These are phyloP conservation scores for Paecilomyces sp. DNA, from an alignment of 2,329 filamentous ascomycete species.

Conservation along the genomic window DNA sequence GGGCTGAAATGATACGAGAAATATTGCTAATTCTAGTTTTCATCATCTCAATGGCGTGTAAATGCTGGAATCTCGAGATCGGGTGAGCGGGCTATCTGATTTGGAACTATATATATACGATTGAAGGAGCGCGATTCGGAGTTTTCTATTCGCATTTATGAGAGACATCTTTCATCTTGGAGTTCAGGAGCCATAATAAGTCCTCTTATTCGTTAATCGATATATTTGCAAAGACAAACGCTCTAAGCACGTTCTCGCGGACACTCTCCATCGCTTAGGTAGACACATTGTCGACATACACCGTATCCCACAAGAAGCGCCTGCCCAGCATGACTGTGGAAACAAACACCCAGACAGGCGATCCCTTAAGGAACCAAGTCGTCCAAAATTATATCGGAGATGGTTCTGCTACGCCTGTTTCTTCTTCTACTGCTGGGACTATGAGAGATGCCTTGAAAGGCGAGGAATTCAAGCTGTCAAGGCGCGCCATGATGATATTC, in stretches of 20 bases:
- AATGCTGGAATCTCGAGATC: neutral
- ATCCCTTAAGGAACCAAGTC: neutral
- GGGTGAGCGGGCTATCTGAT: no score
- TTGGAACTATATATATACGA: no score
- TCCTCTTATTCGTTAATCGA: no score
- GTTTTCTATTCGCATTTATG: no score
- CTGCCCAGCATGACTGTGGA: neutral
- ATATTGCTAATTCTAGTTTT: neutral
- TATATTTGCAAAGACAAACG: no score
- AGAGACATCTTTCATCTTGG: no score
- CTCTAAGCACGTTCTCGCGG: neutral
- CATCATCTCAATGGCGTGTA: neutral
- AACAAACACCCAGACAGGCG: neutral
- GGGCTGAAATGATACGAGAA: neutral
- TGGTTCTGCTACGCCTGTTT: neutral
- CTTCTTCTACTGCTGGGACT: neutral
- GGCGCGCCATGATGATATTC: slow-evolving; percentile 4
- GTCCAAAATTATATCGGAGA: neutral
- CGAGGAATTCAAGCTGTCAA: neutral
- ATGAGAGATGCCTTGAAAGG: neutral
- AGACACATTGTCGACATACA: neutral
- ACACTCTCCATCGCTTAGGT: neutral
- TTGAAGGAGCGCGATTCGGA: no score
- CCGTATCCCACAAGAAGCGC: neutral
- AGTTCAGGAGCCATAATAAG: no score